Conservation (phyloP, 768 basidiomycete genomes). For the Phylloporus sp. region DNA sequence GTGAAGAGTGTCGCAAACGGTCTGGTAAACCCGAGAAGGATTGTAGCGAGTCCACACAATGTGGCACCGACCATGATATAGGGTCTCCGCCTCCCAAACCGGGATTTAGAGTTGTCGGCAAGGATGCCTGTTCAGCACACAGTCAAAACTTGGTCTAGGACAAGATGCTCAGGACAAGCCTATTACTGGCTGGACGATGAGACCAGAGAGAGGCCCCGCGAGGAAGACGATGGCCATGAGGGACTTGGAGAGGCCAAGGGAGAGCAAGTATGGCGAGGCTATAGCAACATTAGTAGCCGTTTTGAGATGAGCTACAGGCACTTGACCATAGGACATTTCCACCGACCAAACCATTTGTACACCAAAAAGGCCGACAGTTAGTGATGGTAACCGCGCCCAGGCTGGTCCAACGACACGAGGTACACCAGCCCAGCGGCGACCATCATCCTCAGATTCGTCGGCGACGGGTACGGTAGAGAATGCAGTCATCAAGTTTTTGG, state of each 20-base stretch:
- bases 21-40: conserved; percentile 80
- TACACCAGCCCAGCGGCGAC: conserved; percentile 45
- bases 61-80: conserved; percentile 74
- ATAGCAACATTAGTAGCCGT: conserved; percentile 1
- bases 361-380: conserved; percentile 79
- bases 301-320: not conserved
- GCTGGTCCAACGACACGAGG: conserved; percentile 62
- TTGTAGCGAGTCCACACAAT: conserved; percentile 66
- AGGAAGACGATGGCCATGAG: conserved; percentile 88
- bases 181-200: conserved; percentile 89
- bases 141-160: not conserved
- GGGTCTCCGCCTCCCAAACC: conserved; percentile 81
- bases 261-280: conserved; percentile 88
- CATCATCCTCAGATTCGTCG: conserved; percentile 38
- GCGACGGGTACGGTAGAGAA: conserved; percentile 45
- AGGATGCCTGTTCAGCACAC: conserved; percentile 44
- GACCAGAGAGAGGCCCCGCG: conserved; percentile 86
- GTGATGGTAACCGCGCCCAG: conserved; percentile 61
- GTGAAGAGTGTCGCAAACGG: conserved; percentile 54
- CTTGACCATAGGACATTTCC: conserved; percentile 83
- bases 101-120: conserved; percentile 80
- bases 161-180: conserved; percentile 38
- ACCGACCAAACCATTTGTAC: conserved; percentile 91
- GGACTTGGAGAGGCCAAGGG: conserved; percentile 83
- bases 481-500: conserved; percentile 42